Evolutionary conservation across 2,329 filamentous ascomycete genomes (phyloP), one percentile per base, ranked within the genome.

Genomic region (Nigrospora sphaerica): DNA sequence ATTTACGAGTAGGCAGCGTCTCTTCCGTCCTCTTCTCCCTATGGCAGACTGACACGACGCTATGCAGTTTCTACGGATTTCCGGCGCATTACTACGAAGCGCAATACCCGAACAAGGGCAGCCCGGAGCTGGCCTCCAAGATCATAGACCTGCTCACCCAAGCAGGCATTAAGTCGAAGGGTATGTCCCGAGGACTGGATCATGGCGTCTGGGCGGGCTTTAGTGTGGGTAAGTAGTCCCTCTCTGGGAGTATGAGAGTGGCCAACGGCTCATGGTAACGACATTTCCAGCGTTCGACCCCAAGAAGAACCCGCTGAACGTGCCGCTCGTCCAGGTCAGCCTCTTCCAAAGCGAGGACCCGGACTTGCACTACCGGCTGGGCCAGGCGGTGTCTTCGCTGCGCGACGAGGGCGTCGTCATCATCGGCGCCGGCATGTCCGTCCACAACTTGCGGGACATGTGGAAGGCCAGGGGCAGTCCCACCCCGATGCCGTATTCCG

Each of bases 371-470:
- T 85, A 83, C 62, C 71, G 70, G 3, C 75, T 90, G 2, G 86
- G 86, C 1, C 72, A 77, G 47, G 85, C 85, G 2, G 70, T 90
- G 2, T 67, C 78, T 10, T 64, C 72, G n/a, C 72, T 90, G 1
- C 77, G 86, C 14, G 80, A 86, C 14, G 76, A 86, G 45, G 78
- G 78, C 16, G 73, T 88, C 44, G 71, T 85, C 42, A 81, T 90
- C 49, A 77, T 90, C 39, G 78, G 78, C 19, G 84, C 83, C 0
- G 86, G 86, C 12, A 88, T 89, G 84, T 83, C 84, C 0, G 85
- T 86, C 18, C 84, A 87, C 55, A 87, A 87, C 54, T 67, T 86
- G 33, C 71, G 77, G 1, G 78, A 86, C 52, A 43, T 79, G 54
- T 66, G 65, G 16, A 68, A 70, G 55, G 62, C 66, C 13, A 68